Evolutionary conservation across 1,284 basidiomycete genomes (phyloP).

Genomic region (Singerocomus rubriflavus): DNA sequence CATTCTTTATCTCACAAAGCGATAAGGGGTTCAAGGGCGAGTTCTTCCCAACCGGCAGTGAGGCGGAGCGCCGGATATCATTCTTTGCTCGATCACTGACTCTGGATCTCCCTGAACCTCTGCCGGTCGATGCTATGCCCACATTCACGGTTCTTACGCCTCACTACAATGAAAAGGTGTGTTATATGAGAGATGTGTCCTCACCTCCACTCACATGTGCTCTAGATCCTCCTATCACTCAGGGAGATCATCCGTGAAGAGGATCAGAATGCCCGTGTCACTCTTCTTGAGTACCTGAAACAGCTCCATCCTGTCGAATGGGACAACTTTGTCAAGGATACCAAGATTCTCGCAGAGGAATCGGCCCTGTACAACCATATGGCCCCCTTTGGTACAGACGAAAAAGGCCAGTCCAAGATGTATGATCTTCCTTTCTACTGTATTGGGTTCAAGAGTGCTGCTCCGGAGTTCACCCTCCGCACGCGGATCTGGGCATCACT

Average conservation of each 20-base stretch:
- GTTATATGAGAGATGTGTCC: background rate
- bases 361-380: slow-evolving; percentile 82
- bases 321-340: slow-evolving; percentile 99
- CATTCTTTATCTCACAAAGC: slow-evolving; percentile 91
- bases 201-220: slow-evolving; percentile 11
- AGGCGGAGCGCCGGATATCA: slow-evolving; percentile 92
- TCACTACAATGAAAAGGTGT: slow-evolving; percentile 92
- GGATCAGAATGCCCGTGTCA: slow-evolving; percentile 93
- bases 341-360: slow-evolving; percentile 98
- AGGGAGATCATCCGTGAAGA: slow-evolving; percentile 97
- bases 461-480: slow-evolving; percentile 96
- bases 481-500: slow-evolving; percentile 99
- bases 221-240: slow-evolving; percentile 82
- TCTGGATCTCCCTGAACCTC: slow-evolving; percentile 82
- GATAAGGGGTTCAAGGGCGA: slow-evolving; percentile 83
- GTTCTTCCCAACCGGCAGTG: slow-evolving; percentile 90
- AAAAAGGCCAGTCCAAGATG: slow-evolving; percentile 82
- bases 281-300: slow-evolving; percentile 94
- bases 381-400: slow-evolving; percentile 80
- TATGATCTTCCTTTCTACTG: slow-evolving; percentile 99
- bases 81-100: slow-evolving; percentile 96
- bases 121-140: slow-evolving; percentile 95
- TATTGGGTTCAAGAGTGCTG: slow-evolving; percentile 98
- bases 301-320: slow-evolving; percentile 98
- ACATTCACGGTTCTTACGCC: slow-evolving; percentile 95